phyloP scores from a whole-genome alignment of 176 grass and related monocot species.

The Cocos nucifera region DNA sequence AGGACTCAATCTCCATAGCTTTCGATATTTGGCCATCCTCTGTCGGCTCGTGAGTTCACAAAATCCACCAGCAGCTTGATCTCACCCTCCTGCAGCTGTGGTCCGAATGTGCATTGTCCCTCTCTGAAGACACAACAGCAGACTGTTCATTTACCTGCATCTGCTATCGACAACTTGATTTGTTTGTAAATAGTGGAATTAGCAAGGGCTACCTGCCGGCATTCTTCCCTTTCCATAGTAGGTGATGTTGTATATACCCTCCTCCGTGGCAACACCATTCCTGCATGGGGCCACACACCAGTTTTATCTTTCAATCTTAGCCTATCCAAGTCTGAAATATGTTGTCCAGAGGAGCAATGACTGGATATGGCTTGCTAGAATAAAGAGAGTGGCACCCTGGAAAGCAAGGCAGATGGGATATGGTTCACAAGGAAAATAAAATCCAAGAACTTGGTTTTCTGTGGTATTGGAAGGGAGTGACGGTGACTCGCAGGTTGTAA shows the following conservation, averaged over 20 bases:
- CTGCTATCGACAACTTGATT: neutral
- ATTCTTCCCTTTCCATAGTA: constrained; percentile 88
- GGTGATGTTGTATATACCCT: constrained; percentile 70
- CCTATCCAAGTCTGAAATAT: neutral
- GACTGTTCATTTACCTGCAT: neutral
- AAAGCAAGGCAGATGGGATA: constrained; percentile 11
- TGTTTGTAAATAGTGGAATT: neutral
- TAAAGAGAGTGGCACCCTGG: constrained; percentile 77
- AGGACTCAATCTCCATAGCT: constrained; percentile 36
- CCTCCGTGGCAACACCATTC: constrained; percentile 69
- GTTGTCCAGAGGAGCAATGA: neutral
- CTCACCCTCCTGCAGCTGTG: constrained; percentile 52
- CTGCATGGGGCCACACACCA: constrained; percentile 24
- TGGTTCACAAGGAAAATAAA: neutral
- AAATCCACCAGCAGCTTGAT: constrained; percentile 63
- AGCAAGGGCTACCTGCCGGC: constrained; percentile 37
- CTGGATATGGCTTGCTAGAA: constrained; percentile 55
- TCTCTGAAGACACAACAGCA: constrained; percentile 21
- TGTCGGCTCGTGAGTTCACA: constrained; percentile 64
- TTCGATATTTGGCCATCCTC: constrained; percentile 76
- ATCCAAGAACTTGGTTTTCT: too few species aligned
- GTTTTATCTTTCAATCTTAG: neutral
- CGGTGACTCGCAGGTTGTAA: constrained; percentile 58
- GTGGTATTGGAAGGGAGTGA: neutral
- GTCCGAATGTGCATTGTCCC: constrained; percentile 80